phyloP scores from a whole-genome alignment of 1,139 yeast species.

The Pichia sp. region DNA sequence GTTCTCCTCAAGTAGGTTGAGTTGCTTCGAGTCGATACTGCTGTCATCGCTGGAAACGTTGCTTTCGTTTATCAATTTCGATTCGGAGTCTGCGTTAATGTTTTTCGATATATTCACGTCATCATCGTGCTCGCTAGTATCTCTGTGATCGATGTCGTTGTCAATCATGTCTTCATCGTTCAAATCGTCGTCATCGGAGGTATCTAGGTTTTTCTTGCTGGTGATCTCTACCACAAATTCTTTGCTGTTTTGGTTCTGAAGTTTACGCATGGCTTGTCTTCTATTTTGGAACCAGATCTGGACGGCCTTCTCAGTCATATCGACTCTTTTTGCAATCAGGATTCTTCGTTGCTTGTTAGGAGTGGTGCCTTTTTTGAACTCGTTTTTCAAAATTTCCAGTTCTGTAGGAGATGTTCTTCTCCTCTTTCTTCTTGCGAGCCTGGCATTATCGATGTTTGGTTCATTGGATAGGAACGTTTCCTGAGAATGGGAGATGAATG shows the following conservation, averaged over 20 bases:
- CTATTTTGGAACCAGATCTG: conserved; percentile 98
- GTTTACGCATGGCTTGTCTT: conserved; percentile 74
- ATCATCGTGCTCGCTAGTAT: not conserved
- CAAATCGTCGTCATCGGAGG: not conserved
- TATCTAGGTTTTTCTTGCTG: not conserved
- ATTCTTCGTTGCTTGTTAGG: conserved; percentile 76
- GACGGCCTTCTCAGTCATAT: conserved; percentile 95
- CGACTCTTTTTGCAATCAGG: conserved; percentile 71
- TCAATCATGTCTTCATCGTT: not conserved
- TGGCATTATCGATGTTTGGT: conserved; percentile 84
- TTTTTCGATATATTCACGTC: not conserved
- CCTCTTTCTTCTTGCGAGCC: conserved; percentile 86
- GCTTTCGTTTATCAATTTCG: not conserved
- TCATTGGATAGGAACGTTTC: conserved; percentile 70
- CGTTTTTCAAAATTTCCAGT: conserved; percentile 71
- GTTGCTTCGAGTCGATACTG: not conserved
- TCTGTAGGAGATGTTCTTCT: conserved; percentile 92
- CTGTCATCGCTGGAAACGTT: not conserved
- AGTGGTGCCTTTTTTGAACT: conserved; percentile 70
- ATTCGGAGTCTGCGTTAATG: not conserved
- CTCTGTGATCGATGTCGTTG: not conserved
- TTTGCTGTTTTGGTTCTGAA: conserved; percentile 14
- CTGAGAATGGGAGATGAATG: conserved; percentile 89
- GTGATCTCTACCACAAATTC: conserved; percentile 9
- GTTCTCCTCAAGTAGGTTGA: conserved; percentile 4